Evolutionary conservation across 768 basidiomycete genomes (phyloP).

Genomic region (Ramaria sp.): DNA sequence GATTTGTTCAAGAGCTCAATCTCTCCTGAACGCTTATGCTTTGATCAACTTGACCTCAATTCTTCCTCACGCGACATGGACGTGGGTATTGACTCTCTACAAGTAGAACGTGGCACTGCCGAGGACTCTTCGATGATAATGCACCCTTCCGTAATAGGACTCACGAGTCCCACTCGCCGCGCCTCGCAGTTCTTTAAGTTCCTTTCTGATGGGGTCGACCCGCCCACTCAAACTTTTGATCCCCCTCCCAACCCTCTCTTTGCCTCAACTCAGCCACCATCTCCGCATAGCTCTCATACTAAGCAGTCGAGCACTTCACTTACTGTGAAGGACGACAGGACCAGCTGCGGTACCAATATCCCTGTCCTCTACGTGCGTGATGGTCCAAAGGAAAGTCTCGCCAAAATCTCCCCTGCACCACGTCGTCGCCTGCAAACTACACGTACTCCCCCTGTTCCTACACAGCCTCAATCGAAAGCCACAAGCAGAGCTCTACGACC

Average conservation of each 20-base stretch:
- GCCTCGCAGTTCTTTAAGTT: constrained; percentile 73
- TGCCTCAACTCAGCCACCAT: constrained; percentile 20
- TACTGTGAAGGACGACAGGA: constrained; percentile 19
- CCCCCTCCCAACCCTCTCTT: constrained; percentile 17
- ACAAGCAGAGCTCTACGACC: not conserved
- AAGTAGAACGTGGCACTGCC: constrained; percentile 56
- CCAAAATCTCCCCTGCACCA: constrained; percentile 6
- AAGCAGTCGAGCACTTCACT: constrained; percentile 5
- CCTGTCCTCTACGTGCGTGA: not conserved
- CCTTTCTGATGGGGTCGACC: constrained; percentile 31
- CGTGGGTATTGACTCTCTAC: constrained; percentile 59
- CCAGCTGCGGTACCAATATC: constrained; percentile 3
- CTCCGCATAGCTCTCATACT: not conserved
- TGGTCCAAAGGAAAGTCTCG: constrained; percentile 2
- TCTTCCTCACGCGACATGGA: constrained; percentile 26
- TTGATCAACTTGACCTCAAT: constrained; percentile 33
- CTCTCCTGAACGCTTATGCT: constrained; percentile 19
- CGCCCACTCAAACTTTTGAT: constrained; percentile 7
- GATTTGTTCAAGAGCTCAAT: constrained; percentile 28
- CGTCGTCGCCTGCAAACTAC: not conserved
- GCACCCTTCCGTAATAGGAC: not conserved
- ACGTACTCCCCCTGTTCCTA: not conserved
- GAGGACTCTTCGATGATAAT: constrained; percentile 10
- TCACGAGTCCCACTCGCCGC: constrained; percentile 32
- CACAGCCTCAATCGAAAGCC: not conserved